phyloP scores from a whole-genome alignment of 2,329 filamentous ascomycete species.

The Pseudogymnoascus sp. region DNA sequence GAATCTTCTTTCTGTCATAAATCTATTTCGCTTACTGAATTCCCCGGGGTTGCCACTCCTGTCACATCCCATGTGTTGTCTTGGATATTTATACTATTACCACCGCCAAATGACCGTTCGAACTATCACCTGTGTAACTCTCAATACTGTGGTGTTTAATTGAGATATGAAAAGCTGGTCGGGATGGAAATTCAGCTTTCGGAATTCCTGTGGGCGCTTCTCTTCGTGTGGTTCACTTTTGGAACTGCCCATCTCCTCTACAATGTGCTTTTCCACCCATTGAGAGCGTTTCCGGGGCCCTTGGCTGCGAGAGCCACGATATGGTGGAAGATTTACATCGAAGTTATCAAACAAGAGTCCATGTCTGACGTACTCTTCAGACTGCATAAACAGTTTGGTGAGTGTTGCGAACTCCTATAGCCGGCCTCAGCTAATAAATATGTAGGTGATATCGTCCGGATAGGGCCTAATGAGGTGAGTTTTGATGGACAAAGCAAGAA shows the following conservation, averaged over 20 bases:
- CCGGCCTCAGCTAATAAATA: not conserved
- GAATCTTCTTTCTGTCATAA: not conserved
- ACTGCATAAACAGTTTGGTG: slow-evolving; percentile 24
- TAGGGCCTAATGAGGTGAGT: slow-evolving; percentile 24
- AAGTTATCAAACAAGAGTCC: slow-evolving; percentile 15
- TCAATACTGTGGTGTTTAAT: not conserved
- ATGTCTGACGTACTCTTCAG: slow-evolving; percentile 17
- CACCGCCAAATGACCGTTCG: not conserved
- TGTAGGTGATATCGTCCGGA: slow-evolving; percentile 24
- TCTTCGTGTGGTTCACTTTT: not conserved
- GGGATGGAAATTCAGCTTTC: not conserved
- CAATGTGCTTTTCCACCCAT: slow-evolving; percentile 13
- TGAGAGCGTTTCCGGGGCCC: slow-evolving; percentile 10
- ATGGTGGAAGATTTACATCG: slow-evolving; percentile 8
- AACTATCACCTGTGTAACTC: not conserved
- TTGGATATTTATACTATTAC: not conserved
- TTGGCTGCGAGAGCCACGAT: slow-evolving; percentile 9
- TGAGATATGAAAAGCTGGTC: not conserved
- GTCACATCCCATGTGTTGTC: not conserved
- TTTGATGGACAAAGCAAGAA: not conserved
- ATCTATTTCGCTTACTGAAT: not conserved
- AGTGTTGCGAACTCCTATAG: not conserved
- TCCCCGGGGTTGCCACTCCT: not conserved
- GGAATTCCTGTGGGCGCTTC: not conserved
- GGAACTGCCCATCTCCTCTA: not conserved